These are phyloP conservation scores for Solanum arcanum DNA, from an alignment of 257 asterid species.

Conservation along the genomic window DNA sequence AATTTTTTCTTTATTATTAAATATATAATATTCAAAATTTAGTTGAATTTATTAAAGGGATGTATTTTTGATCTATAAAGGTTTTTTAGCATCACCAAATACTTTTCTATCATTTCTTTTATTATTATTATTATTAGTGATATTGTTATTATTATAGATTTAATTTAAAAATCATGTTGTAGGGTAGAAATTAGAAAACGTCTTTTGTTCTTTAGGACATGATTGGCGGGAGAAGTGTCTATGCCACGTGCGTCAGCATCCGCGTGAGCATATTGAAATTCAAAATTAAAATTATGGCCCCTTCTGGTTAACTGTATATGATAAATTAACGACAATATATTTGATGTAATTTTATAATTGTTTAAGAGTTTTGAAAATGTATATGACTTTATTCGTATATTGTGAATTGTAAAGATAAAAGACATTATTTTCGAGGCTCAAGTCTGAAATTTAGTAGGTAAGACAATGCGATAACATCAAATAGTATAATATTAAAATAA, in stretches of 20 bases:
- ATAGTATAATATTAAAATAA: too few relatives aligned
- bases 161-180: background rate
- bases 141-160: too few relatives aligned
- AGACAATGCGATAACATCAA: background rate
- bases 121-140: too few relatives aligned
- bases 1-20: too few relatives aligned
- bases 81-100: background rate
- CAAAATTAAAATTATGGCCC: background rate
- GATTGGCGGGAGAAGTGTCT: background rate
- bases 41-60: too few relatives aligned
- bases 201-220: background rate
- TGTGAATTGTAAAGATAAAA: background rate
- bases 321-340: too few relatives aligned
- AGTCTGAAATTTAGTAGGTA: background rate
- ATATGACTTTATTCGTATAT: fast-evolving
- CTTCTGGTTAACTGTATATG: background rate
- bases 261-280: background rate
- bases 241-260: background rate
- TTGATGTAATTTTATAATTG: too few relatives aligned
- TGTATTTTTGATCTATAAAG: too few relatives aligned
- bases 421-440: background rate
- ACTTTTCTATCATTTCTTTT: background rate
- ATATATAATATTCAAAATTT: too few relatives aligned
- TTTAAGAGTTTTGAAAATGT: fast-evolving
- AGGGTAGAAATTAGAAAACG: background rate